phyloP scores from a whole-genome alignment of 1,284 basidiomycete species.

The Puccinia coronata region DNA sequence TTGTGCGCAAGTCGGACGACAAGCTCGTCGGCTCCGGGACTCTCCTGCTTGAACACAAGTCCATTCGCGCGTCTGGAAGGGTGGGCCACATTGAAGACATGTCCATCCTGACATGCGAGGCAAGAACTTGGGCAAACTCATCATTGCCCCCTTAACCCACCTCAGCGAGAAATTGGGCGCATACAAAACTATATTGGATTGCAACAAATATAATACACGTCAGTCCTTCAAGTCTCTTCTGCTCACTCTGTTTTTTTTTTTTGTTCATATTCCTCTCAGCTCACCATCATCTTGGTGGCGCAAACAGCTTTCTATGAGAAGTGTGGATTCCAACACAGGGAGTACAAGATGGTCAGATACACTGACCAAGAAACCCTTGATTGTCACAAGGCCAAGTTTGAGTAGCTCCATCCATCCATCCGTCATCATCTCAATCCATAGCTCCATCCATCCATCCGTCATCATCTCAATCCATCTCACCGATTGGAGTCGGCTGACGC shows the following conservation, averaged over 20 bases:
- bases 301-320: constrained; percentile 46
- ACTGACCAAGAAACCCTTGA: constrained; percentile 33
- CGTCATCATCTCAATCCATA: background rate
- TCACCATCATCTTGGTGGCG: background rate
- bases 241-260: too few species aligned
- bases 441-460: too few species aligned
- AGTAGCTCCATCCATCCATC: background rate
- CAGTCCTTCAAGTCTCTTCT: constrained; percentile 49
- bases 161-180: constrained; percentile 55
- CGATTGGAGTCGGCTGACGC: background rate
- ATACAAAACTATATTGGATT: constrained; percentile 59
- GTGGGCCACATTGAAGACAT: constrained; percentile 59
- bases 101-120: constrained; percentile 57
- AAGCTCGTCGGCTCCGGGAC: constrained; percentile 58
- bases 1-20: constrained; percentile 51
- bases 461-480: background rate
- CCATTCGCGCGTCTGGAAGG: constrained; percentile 55
- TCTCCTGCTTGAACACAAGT: constrained; percentile 58
- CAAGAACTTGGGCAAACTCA: constrained; percentile 56
- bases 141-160: constrained; percentile 56
- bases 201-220: constrained; percentile 57
- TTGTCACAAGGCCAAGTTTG: constrained; percentile 10
- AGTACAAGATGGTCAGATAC: constrained; percentile 49
- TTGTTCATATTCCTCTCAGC: too few species aligned
- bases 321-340: constrained; percentile 47